Conservation (phyloP, 1,284 basidiomycete genomes). For the Heterobasidion occidentale region DNA sequence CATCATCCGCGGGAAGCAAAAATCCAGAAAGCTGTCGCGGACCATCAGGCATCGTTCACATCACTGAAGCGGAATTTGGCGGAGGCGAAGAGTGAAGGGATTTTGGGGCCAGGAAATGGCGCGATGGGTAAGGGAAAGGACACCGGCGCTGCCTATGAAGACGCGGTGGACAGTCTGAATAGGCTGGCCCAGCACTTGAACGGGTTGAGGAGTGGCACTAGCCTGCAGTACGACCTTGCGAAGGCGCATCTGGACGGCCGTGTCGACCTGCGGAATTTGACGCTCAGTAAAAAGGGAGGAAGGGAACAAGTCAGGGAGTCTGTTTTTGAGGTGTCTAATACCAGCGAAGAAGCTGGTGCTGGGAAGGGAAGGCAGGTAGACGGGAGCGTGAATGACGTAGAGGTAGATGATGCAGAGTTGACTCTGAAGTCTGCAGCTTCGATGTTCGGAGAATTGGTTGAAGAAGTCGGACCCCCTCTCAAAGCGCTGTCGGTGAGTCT, state of each 20-base stretch:
- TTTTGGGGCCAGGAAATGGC: constrained; percentile 32
- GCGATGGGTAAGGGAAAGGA: constrained; percentile 22
- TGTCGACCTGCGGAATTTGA: constrained; percentile 26
- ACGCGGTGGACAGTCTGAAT: constrained; percentile 78
- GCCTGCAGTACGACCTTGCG: constrained; percentile 76
- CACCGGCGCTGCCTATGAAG: constrained; percentile 64
- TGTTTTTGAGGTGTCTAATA: background rate
- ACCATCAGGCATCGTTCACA: constrained; percentile 84
- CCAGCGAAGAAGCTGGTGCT: background rate
- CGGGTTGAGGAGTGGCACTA: constrained; percentile 76
- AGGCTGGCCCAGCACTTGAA: constrained; percentile 87
- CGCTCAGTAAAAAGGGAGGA: constrained; percentile 6
- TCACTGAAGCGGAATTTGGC: constrained; percentile 75
- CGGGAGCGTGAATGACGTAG: constrained; percentile 11
- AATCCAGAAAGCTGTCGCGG: constrained; percentile 67
- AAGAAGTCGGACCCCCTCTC: constrained; percentile 75
- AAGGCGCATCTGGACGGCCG: constrained; percentile 55
- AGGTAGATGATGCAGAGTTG: constrained; percentile 45
- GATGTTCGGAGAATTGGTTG: constrained; percentile 79
- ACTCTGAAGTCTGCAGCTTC: constrained; percentile 60
- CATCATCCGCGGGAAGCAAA: constrained; percentile 48
- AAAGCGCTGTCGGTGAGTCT: constrained; percentile 65
- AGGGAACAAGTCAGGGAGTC: background rate
- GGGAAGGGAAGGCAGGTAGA: constrained; percentile 19
- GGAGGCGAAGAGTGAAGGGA: constrained; percentile 82